Base-by-base conservation (phyloP, 1,284 basidiomycete species). In the Fomitopsis schrenkii region DNA sequence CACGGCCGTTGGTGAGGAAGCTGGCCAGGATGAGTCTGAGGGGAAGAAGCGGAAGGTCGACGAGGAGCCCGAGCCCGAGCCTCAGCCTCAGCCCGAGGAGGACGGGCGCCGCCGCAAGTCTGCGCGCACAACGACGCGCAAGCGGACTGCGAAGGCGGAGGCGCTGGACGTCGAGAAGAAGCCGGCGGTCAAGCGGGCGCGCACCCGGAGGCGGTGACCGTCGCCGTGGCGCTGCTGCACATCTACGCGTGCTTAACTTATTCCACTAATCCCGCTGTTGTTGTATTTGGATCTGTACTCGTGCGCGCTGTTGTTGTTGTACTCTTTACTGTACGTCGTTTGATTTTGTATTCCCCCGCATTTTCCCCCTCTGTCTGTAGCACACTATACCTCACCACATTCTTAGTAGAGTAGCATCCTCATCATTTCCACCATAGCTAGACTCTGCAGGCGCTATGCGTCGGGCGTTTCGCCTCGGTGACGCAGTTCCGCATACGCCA, bases 1-100 rank as follows among this genome's bases (percentile, higher is more conserved):
- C n/a, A 57, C 56, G 6, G 56, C 56, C 8, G 56, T 57, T 7
- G 41, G 30, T 17, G 56, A 19, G 19, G 19, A 36, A 30, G n/a
- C 30, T 12, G 42, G n/a, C 4, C 8, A 44, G 44, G 30, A 17
- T 19, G 26, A 42, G 41, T 19, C 22, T 4, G 40, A 40, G 41
- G 33, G 12, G 40, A 36, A 41, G 56, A 57, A 57, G 55, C 41
- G 55, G 41, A 57, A 57, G 56, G 56, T n/a, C 1, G 41, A 45
- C 30, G 56, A 57, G 4, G 40, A 9, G 17, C 40, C 14, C 2
- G 15, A 45, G 12, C 40, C 36, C 15, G 40, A 44, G 30, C 41
- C 8, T 14, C 36, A 35, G 26, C 41, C 41, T 8, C 26, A 3
- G 42, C 26, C 17, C 8, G 44, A 46, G 41, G 56, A 48, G 2